Conservation (phyloP, 2,329 filamentous ascomycete genomes). For the Corynespora cassiicola region DNA sequence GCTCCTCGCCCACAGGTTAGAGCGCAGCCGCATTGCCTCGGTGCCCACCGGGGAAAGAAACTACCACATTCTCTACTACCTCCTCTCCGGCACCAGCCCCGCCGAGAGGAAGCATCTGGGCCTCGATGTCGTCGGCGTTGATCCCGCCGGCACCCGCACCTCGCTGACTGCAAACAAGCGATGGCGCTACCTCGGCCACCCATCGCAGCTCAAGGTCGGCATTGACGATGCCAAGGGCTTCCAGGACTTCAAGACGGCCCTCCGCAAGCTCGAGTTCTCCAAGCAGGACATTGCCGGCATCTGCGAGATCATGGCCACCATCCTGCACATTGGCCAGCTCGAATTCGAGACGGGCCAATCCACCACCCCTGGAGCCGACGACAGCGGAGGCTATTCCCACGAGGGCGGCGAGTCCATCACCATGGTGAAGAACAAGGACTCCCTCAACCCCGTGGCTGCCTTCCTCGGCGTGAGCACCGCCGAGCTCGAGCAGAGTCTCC, state of each 20-base stretch:
- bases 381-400: conserved; percentile 95
- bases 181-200: conserved; percentile 96
- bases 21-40: conserved; percentile 87
- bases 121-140: conserved; percentile 63
- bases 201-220: conserved; percentile 94
- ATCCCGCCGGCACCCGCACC: conserved; percentile 58
- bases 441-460: conserved; percentile 84
- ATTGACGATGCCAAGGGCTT: conserved; percentile 97
- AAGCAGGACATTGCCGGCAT: conserved; percentile 94
- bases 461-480: conserved; percentile 85
- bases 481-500: conserved; percentile 85
- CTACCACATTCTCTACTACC: conserved; percentile 95
- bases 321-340: conserved; percentile 96
- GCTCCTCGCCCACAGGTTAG: conserved; percentile 88
- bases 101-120: conserved; percentile 89
- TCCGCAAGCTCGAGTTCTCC: conserved; percentile 93
- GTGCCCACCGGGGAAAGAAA: conserved; percentile 96
- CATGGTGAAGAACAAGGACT: conserved; percentile 91
- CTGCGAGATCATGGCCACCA: conserved; percentile 90
- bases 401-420: conserved; percentile 89
- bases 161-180: conserved; percentile 72
- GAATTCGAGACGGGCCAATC: conserved; percentile 86
- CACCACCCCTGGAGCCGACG: conserved; percentile 81
- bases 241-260: conserved; percentile 94
- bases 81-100: conserved; percentile 87